phyloP scores from a whole-genome alignment of 768 basidiomycete genomes.

The Amyloporia xantha region DNA sequence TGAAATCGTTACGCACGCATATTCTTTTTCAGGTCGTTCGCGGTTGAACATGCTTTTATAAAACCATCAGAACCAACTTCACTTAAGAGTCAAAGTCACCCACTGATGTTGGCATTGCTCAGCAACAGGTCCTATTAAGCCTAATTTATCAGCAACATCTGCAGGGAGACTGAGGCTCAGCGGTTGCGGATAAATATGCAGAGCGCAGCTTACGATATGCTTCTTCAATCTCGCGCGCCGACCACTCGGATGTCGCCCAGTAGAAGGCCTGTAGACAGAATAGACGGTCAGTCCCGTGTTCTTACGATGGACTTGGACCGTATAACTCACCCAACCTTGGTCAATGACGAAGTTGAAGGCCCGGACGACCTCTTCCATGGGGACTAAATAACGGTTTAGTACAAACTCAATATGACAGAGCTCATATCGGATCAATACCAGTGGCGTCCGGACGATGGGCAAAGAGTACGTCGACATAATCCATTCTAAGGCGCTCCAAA shows the following conservation, averaged over 20 bases:
- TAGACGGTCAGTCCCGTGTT: too few species aligned
- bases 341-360: conserved; percentile 78
- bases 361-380: conserved; percentile 74
- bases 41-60: conserved; percentile 62
- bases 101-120: conserved; percentile 76
- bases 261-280: conserved; percentile 51
- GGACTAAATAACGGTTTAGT: conserved; percentile 26
- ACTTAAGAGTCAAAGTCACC: conserved; percentile 13
- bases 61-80: background rate
- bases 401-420: background rate
- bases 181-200: background rate
- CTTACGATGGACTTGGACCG: too few species aligned
- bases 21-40: conserved; percentile 76
- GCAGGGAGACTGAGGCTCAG: background rate
- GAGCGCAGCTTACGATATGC: conserved; percentile 43
- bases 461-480: conserved; percentile 70
- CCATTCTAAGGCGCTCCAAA: conserved; percentile 61
- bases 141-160: conserved; percentile 65
- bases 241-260: conserved; percentile 81
- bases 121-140: conserved; percentile 61
- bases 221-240: conserved; percentile 59
- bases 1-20: conserved; percentile 37
- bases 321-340: conserved; percentile 48
- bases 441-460: conserved; percentile 62
- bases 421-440: conserved; percentile 26